Evolutionary conservation across 2,329 filamentous ascomycete genomes (phyloP), one percentile per base, ranked within the genome.

Genomic region (Lachnellula subtilissima): DNA sequence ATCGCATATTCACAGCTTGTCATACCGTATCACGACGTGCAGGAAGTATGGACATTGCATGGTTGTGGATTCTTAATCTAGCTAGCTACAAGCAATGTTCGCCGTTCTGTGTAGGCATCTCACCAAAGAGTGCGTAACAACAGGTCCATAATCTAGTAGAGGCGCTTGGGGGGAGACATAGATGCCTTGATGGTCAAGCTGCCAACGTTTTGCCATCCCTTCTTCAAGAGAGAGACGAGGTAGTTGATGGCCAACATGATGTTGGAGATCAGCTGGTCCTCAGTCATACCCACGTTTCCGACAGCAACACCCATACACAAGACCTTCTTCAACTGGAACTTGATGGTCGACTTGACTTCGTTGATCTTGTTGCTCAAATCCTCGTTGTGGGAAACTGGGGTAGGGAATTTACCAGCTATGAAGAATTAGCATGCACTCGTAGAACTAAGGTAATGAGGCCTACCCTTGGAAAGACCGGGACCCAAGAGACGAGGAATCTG

Each of bases 241-340:
- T 99, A 99, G 89, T 99, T 99, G 88, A 99, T 97, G 79, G 93
- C 85, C 82, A 99, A 67, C 94, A 99, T 99, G 81, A 97, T 92
- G 88, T 99, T 99, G 75, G 85, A 89, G 69, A 99, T 87, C 69
- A 99, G 82, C 84, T 97, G 90, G 74, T 99, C 94, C 81, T 91
- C 82, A 66, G 84, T 88, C 94, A 99, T 99, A 72, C 87, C 91
- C 72, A 99, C 94, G 80, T 99, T 96, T 75, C 94, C 94, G 74
- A 99, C 90, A 71, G 94, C 94, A 76, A 97, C 93, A 88, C 93
- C 94, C 86, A 99, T 92, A 86, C 94, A 99, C 71, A 99, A 86
- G 77, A 99, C 94, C 90, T 99, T 99, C 91, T 99, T 99, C 74
- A 99, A 85, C 86, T 99, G 92, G 89, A 99, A 99, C 88, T 99